Base-by-base conservation (phyloP, 805 yeast species). In the Cyberlindnera samutprakarnensis region DNA sequence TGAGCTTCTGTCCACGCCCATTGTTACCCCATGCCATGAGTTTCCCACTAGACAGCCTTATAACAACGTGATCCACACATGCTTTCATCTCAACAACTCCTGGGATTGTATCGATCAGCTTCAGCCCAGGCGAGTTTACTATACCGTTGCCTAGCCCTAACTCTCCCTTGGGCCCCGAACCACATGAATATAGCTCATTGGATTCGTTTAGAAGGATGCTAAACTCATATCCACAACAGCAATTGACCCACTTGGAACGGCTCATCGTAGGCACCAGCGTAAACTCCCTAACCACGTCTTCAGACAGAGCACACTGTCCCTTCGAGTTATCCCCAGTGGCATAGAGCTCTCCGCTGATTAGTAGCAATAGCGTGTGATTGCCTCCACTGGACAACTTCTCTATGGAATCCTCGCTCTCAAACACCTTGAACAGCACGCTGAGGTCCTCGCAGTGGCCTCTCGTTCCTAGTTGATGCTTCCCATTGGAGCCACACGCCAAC, bases 211-310 rank as follows among this genome's bases (percentile, higher is more conserved):
- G 65, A 4, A 81, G 53, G 0, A 81, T 55, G 0, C 81, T 65
- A 45, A 63, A 83, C 38, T 78, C 90, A 94, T 94, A 90, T 1
- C 96, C 95, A 25, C 90, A 78, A 4, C 75, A 62, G 1, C 73
- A 65, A 33, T 65, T 61, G 17, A 42, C 50, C 74, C 81, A 66
- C 1, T 38, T 25, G 4, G 30, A 11, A 0, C 48, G 57, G 2
- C 17, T 35, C 35, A 14, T 53, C 43, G 3, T 8, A 11, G 25
- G 24, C 9, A 28, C 18, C 5, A 7, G 30, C 14, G 12, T 49
- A 47, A 19, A 47, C 33, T 39, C 41, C 7, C 12, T 7, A 51
- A 62, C n/a, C 3, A 23, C 33, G 1, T 18, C 35, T 16, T 13
- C 29, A 8, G n/a, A 22, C n/a, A 37, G n/a, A 4, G 69, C 76